Conservation (phyloP, 2,329 filamentous ascomycete genomes). For the Stagonosporopsis vannaccii region DNA sequence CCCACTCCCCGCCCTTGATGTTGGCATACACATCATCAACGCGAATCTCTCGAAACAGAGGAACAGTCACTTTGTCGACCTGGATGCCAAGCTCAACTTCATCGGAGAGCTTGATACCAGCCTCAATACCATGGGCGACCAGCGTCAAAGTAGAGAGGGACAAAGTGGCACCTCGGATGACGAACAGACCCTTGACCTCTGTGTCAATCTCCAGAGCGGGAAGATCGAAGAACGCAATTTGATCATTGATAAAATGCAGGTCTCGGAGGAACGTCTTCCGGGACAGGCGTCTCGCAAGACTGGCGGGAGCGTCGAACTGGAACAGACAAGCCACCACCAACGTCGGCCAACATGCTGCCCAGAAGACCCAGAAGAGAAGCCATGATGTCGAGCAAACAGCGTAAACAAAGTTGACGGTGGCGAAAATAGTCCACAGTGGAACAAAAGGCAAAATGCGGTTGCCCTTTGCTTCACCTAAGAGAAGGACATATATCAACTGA, state of each 20-base stretch:
- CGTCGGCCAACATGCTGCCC: conserved; percentile 51
- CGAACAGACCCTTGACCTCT: conserved; percentile 61
- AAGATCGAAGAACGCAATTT: conserved; percentile 58
- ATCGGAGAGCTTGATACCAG: conserved; percentile 60
- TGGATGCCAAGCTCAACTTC: conserved; percentile 63
- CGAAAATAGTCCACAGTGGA: conserved; percentile 57
- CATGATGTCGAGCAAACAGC: conserved; percentile 60
- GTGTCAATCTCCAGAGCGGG: conserved; percentile 64
- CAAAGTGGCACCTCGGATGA: conserved; percentile 61
- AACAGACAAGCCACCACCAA: conserved; percentile 55
- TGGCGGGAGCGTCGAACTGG: conserved; percentile 54
- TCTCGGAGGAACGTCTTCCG: conserved; percentile 50
- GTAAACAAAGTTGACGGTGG: conserved; percentile 57
- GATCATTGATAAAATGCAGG: conserved; percentile 60
- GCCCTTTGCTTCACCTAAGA: conserved; percentile 47
- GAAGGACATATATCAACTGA: conserved; percentile 45
- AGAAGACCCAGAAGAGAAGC: conserved; percentile 58
- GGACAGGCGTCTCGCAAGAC: conserved; percentile 47
- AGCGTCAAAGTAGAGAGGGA: conserved; percentile 59
- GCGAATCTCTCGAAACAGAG: conserved; percentile 59
- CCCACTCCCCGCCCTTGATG: conserved; percentile 59
- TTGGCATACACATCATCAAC: conserved; percentile 63
- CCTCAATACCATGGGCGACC: conserved; percentile 61
- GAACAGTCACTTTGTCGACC: conserved; percentile 57
- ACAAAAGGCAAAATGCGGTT: conserved; percentile 54